phyloP scores from a whole-genome alignment of 192 early-diverging fungal genomes.

The Rhizophagus sp. region DNA sequence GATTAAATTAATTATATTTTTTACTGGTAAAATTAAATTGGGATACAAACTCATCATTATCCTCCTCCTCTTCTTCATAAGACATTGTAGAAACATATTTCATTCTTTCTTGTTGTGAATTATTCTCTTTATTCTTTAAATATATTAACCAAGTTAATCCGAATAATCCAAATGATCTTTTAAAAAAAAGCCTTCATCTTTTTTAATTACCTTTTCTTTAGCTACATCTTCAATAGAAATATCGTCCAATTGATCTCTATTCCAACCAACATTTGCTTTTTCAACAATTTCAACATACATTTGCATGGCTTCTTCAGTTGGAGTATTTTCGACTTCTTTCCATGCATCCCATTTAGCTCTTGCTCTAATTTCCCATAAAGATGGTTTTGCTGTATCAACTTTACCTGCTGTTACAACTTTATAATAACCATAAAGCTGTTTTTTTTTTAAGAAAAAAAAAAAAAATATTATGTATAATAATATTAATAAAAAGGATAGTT shows the following conservation, averaged over 20 bases:
- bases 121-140: neutral
- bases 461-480: neutral
- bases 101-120: neutral
- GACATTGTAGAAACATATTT: conserved; percentile 21
- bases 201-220: conserved; percentile 25
- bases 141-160: neutral
- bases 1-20: neutral
- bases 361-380: conserved; percentile 29
- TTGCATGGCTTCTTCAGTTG: conserved; percentile 28
- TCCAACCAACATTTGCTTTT: conserved; percentile 22
- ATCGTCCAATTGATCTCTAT: conserved; percentile 16
- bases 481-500: neutral
- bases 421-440: neutral
- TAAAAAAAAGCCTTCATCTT: neutral
- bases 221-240: conserved; percentile 31
- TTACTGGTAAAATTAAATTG: neutral
- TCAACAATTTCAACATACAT: conserved; percentile 7
- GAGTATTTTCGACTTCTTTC: conserved; percentile 37
- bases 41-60: neutral
- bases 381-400: neutral
- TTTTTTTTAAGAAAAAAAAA: neutral
- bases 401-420: neutral
- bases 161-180: neutral
- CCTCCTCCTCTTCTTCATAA: neutral
- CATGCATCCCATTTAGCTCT: conserved; percentile 49